Base-by-base conservation (phyloP, 208 protist genomes). In the Leishmania braziliensis region DNA sequence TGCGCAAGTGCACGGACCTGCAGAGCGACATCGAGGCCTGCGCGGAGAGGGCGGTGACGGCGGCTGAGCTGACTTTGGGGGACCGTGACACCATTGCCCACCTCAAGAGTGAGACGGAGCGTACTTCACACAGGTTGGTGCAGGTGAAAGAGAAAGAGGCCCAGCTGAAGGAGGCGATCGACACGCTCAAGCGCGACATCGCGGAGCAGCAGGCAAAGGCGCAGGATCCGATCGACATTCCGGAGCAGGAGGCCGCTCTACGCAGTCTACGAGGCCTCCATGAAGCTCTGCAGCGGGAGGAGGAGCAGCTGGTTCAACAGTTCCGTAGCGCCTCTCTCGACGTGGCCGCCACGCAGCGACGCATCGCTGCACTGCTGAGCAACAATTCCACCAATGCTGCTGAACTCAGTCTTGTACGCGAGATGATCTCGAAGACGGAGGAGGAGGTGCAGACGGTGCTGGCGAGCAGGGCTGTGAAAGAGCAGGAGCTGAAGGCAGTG, bases 11-110 rank as follows among this genome's bases (percentile, higher is more conserved):
- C 82, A 58, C 90, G 0, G 96, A 99, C 76, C 89, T 99, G 20
- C 98, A 98, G 84, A 83, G 84, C 23, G 97, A 99, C 81, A 99
- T 99, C 77, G 87, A 99, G 29, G 89, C 96, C 1, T 99, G 99
- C 77, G 88, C 95, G 5, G 83, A 93, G 23, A 99, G 99, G 90
- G 94, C 99, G 33, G 90, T 98, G 48, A 87, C 97, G 2, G 98
- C 98, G 18, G 86, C 99, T 51, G 93, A 98, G 85, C 87, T 99
- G 36, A 93, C 95, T 26, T 92, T 95, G 69, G 97, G 99, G 29
- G 99, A 99, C 79, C 95, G 98, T 83, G 88, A 93, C 74, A 99
- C 98, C 9, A 99, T 99, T 69, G 90, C 95, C 4, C 79, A 86
- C 16, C 95, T 99, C 23, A 93, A 97, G 62, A 89, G 89, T 65